Base-by-base conservation (phyloP, 1,284 basidiomycete genomes). In the Cutaneotrichosporon cavernicola region DNA sequence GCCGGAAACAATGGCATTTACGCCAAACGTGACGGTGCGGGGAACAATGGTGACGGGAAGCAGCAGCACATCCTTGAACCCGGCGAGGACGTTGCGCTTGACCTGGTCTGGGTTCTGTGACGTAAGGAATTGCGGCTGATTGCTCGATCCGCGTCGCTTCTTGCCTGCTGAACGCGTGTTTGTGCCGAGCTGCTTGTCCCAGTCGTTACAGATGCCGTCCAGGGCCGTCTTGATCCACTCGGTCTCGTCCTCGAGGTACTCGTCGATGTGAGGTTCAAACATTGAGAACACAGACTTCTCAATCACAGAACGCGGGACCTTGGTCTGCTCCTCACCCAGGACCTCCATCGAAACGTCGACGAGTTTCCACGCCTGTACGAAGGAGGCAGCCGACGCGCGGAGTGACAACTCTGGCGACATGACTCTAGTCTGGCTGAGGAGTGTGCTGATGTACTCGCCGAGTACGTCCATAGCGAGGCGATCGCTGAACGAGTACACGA, bases 21-120 rank as follows among this genome's bases (percentile, higher is more conserved):
- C 88, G 9, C 92, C 90, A 43, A 81, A 82, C 0, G 80, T 81
- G 46, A 89, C 88, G 0, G 92, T 91, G 10, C 91, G 87, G 0
- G 96, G 96, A 1, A 98, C 94, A 70, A 98, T 97, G 1, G 93
- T 97, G 21, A 98, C 96, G 0, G 96, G 96, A 0, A 97, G 83
- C 0, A 98, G 82, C 0, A 99, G 86, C 0, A 93, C 87, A 65
- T 91, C 89, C 11, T 91, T 91, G 81, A 99, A 98, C 0, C 91
- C 91, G 0, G 91, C 89, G 1, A 99, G 84, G 13, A 98, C 91
- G 68, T 90, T 97, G 22, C 92, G 87, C 76, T 99, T 99, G 63
- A 96, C 88, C 67, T 89, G 88, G 0, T 93, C 92, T 0, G 95
- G 93, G 72, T 97, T 97, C 57, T 89, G 86, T 0, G 93, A 90